Evolutionary conservation across 257 asterid species (phyloP).

Genomic region (Primulina huaijiensis): DNA sequence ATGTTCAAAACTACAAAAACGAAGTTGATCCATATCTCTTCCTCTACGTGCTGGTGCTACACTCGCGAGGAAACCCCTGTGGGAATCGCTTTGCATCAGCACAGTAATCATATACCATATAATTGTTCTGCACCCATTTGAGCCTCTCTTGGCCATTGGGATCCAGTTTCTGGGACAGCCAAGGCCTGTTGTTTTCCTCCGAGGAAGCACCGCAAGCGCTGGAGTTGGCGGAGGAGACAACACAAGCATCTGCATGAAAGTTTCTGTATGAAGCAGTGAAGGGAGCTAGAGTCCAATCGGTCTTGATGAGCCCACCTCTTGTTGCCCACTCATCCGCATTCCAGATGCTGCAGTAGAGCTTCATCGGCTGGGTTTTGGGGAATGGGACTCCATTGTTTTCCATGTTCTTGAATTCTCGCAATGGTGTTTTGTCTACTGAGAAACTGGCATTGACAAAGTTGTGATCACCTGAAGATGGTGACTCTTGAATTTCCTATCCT

Average conservation of each 20-base stretch:
- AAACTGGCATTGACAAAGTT: slow-evolving; percentile 20
- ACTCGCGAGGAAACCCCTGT: slow-evolving; percentile 43
- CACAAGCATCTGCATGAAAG: slow-evolving; percentile 32
- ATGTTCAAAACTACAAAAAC: too few relatives aligned
- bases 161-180: slow-evolving; percentile 29
- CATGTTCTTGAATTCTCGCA: slow-evolving; percentile 58
- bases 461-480: too few relatives aligned
- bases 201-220: slow-evolving; percentile 1
- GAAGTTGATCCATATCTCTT: too few relatives aligned
- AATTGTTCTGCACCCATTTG: slow-evolving; percentile 47
- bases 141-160: slow-evolving; percentile 29
- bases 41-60: slow-evolving; percentile 14
- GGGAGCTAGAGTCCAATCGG: slow-evolving; percentile 61
- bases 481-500: too few relatives aligned
- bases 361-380: slow-evolving; percentile 53
- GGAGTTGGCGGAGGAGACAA: neutral
- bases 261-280: slow-evolving; percentile 47
- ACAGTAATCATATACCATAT: slow-evolving; percentile 62
- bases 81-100: slow-evolving; percentile 48
- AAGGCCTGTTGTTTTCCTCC: slow-evolving; percentile 11
- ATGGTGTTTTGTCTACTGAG: slow-evolving; percentile 39
- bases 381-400: slow-evolving; percentile 40
- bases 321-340: slow-evolving; percentile 74
- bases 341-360: slow-evolving; percentile 52
- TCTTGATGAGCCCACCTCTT: slow-evolving; percentile 58